Percentiles rank a stretch among this genome's conserved stretches.
phyloP scores from a whole-genome alignment of 2,329 filamentous ascomycete genomes.

The Fusarium cyanostomum region DNA sequence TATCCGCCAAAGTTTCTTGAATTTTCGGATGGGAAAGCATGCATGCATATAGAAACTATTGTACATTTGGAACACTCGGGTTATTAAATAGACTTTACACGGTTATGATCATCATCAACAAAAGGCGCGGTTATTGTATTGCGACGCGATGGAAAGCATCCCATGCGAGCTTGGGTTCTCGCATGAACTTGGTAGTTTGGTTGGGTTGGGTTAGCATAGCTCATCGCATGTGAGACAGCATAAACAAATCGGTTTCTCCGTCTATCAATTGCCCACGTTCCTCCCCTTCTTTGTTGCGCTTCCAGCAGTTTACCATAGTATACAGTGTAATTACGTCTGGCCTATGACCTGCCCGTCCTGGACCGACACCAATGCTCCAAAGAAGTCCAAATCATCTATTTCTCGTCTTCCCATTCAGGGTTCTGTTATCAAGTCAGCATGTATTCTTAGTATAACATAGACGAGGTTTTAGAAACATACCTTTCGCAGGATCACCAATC shows the following conservation, averaged over 20 bases:
- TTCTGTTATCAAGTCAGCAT: slow-evolving; percentile 46
- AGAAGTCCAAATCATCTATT: slow-evolving; percentile 44
- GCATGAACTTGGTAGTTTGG: neutral
- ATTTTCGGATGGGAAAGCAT: neutral
- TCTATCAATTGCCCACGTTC: slow-evolving; percentile 43
- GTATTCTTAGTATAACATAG: neutral
- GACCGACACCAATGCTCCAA: slow-evolving; percentile 31
- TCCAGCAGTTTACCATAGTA: slow-evolving; percentile 47
- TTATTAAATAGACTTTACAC: slow-evolving; percentile 33
- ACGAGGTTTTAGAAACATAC: slow-evolving; percentile 59
- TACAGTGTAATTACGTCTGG: slow-evolving; percentile 46
- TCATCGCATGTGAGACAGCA: slow-evolving; percentile 18
- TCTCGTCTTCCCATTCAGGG: slow-evolving; percentile 52
- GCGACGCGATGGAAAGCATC: neutral
- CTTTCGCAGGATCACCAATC: slow-evolving; percentile 96
- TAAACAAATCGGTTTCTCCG: slow-evolving; percentile 34
- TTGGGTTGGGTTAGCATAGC: neutral
- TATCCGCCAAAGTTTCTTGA: neutral
- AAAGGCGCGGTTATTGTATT: slow-evolving; percentile 8
- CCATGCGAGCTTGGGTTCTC: neutral
- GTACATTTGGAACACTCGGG: neutral
- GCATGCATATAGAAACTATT: slow-evolving; percentile 34
- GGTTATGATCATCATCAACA: slow-evolving; percentile 10
- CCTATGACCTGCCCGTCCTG: slow-evolving; percentile 33
- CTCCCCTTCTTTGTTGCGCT: slow-evolving; percentile 35